A percentile compares a stretch with the other conserved stretches of the same genome.
phyloP scores from a whole-genome alignment of 331 rosid genomes.

The Arachis monticola region DNA sequence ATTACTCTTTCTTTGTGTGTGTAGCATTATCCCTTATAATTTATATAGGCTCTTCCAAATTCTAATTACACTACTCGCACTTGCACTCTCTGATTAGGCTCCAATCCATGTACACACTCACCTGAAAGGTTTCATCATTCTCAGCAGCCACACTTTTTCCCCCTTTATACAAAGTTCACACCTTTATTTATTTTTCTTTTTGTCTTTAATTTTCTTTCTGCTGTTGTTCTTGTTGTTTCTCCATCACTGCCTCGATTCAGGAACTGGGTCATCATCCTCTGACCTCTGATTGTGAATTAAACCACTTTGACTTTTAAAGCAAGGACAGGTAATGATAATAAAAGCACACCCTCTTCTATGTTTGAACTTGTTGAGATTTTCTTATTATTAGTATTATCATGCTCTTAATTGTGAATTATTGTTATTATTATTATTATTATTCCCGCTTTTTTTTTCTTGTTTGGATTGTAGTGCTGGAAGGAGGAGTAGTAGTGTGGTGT shows the following conservation, averaged over 20 bases:
- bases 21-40: background rate
- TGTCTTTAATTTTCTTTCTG: background rate
- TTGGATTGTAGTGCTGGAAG: slow-evolving; percentile 45
- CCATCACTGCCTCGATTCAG: slow-evolving; percentile 51
- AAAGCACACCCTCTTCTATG: slow-evolving; percentile 7
- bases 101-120: slow-evolving; percentile 29
- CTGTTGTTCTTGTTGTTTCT: slow-evolving; percentile 14
- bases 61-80: background rate
- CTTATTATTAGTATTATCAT: no score
- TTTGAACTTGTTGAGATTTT: no score
- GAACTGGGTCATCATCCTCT: slow-evolving; percentile 45
- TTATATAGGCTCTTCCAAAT: background rate
- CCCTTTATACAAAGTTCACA: slow-evolving; percentile 32
- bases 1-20: background rate
- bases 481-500: slow-evolving; percentile 27
- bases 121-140: slow-evolving; percentile 19
- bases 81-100: background rate
- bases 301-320: slow-evolving; percentile 59
- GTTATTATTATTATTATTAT: background rate
- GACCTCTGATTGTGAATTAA: slow-evolving; percentile 42
- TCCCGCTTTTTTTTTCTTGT: background rate
- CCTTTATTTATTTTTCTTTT: background rate
- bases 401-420: no score
- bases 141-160: slow-evolving; percentile 22
- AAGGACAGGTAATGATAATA: slow-evolving; percentile 31